Percentiles rank a stretch among this genome's conserved stretches.
Conservation (phyloP, 805 yeast genomes). For the Naumovozyma baii region DNA sequence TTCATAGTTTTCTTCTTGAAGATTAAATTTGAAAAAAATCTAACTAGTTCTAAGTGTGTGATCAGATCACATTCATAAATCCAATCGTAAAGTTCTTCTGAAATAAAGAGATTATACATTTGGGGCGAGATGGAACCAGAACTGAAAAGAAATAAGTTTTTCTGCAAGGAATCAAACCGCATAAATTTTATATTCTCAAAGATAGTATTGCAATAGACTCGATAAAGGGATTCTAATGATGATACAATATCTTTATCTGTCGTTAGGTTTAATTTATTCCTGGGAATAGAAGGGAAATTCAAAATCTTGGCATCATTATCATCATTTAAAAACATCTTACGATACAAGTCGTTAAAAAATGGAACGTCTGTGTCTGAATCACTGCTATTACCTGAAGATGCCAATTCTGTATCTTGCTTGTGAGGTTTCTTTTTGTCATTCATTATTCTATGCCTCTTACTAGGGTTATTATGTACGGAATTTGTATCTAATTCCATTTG, state of each 20-base stretch:
- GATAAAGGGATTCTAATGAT: constrained; percentile 53
- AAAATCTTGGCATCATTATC: constrained; percentile 8
- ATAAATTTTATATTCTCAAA: constrained; percentile 59
- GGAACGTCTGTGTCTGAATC: no score
- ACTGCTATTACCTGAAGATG: no score
- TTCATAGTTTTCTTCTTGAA: constrained; percentile 47
- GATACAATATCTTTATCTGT: constrained; percentile 49
- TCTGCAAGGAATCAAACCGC: constrained; percentile 52
- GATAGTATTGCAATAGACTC: constrained; percentile 51
- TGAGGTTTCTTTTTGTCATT: not conserved
- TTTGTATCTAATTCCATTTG: no score
- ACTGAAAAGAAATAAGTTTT: constrained; percentile 43
- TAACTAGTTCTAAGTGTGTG: constrained; percentile 46
- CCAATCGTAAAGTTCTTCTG: constrained; percentile 48
- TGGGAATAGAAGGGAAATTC: constrained; percentile 33
- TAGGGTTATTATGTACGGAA: not conserved
- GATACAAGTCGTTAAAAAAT: constrained; percentile 3
- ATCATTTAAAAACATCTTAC: constrained; percentile 5
- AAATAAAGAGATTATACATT: constrained; percentile 46
- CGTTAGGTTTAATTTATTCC: constrained; percentile 33
- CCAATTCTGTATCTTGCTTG: no score
- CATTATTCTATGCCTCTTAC: not conserved
- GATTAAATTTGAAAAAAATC: constrained; percentile 52
- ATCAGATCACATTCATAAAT: constrained; percentile 54
- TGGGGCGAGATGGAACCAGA: constrained; percentile 49